A percentile compares a stretch with the other conserved stretches of the same genome.
phyloP scores from a whole-genome alignment of 768 basidiomycete species.

The Tricholoma sp. region DNA sequence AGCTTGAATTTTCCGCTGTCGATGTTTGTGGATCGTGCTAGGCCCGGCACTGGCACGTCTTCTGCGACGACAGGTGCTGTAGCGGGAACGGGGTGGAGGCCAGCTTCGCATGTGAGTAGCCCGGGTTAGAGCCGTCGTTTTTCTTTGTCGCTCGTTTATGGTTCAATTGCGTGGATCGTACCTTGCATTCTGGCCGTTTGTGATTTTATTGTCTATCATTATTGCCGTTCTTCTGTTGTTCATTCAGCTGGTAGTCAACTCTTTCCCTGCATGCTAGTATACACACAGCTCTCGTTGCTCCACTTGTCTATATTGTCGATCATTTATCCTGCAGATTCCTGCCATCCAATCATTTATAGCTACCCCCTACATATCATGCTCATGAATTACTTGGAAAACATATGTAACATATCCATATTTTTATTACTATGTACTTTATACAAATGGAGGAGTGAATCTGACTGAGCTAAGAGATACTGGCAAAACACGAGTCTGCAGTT shows the following conservation, averaged over 20 bases:
- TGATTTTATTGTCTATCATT: neutral
- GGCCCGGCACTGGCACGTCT: neutral
- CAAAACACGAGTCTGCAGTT: no score
- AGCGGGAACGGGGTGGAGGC: neutral
- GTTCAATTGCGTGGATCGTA: neutral
- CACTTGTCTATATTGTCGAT: neutral
- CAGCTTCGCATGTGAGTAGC: neutral
- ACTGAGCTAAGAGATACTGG: no score
- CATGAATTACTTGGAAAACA: no score
- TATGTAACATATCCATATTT: no score
- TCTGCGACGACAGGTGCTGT: neutral
- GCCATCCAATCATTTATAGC: no score
- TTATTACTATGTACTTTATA: no score
- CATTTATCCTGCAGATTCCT: neutral
- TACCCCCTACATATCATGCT: no score
- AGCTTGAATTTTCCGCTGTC: conserved; percentile 40
- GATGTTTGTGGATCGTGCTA: neutral
- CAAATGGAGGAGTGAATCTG: no score
- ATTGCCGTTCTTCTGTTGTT: neutral
- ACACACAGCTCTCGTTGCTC: neutral
- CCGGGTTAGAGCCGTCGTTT: neutral
- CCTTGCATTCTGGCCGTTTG: neutral
- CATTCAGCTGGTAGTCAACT: neutral
- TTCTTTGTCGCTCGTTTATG: neutral
- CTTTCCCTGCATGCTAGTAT: neutral